A percentile compares a stretch with the other conserved stretches of the same genome.
phyloP scores from a whole-genome alignment of 1,284 basidiomycete species.

The Fistulinella staudtii region DNA sequence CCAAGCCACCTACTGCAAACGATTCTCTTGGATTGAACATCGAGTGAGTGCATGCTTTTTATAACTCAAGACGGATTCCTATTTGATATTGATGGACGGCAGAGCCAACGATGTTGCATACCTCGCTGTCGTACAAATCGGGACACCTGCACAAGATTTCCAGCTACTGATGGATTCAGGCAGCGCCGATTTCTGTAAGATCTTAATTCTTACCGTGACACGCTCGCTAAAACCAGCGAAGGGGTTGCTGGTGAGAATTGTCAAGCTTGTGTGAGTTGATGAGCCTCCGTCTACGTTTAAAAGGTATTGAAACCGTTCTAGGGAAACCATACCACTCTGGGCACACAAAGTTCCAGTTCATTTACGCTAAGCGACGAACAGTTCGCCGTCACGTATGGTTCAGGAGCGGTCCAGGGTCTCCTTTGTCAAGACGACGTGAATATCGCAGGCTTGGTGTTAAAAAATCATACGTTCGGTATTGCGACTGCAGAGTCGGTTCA shows the following conservation, averaged over 20 bases:
- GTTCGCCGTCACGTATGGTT: conserved; percentile 76
- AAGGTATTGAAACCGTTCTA: conserved; percentile 20
- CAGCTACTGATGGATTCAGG: conserved; percentile 83
- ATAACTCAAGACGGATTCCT: background rate
- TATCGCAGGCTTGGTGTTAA: conserved; percentile 64
- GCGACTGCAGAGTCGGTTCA: conserved; percentile 60
- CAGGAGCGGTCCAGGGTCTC: conserved; percentile 65
- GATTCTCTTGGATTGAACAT: conserved; percentile 73
- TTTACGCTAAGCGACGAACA: conserved; percentile 53
- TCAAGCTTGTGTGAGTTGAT: conserved; percentile 27
- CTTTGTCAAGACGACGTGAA: conserved; percentile 66
- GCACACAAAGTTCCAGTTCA: conserved; percentile 57
- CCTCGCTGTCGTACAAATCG: conserved; percentile 72
- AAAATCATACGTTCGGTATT: conserved; percentile 70
- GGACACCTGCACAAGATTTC: conserved; percentile 72
- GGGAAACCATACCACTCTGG: conserved; percentile 71
- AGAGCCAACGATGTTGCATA: conserved; percentile 52
- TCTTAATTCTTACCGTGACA: background rate
- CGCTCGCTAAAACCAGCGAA: background rate
- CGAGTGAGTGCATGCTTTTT: conserved; percentile 44
- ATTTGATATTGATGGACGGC: background rate
- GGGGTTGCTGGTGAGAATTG: conserved; percentile 31
- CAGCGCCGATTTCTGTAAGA: conserved; percentile 74
- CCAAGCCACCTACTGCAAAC: conserved; percentile 47
- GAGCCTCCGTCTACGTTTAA: background rate